Percentiles rank a stretch among this genome's conserved stretches.
Conservation (phyloP, 208 protist genomes). For the Blechomonas ayalai region DNA sequence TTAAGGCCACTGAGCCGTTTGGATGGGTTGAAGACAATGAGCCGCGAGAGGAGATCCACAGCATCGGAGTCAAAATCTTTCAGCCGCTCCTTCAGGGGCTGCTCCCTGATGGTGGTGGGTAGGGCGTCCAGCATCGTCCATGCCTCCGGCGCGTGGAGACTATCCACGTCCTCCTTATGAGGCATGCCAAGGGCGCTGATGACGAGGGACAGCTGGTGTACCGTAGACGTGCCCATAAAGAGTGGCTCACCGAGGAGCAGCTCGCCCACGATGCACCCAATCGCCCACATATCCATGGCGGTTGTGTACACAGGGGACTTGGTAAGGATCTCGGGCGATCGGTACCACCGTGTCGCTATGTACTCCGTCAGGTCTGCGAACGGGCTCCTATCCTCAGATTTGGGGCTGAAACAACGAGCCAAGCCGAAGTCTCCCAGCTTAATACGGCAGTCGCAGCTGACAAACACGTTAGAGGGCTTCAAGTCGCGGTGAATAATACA, state of each 20-base stretch:
- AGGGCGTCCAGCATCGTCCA: constrained; percentile 81
- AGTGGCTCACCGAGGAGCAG: constrained; percentile 90
- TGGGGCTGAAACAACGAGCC: constrained; percentile 77
- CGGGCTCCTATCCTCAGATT: constrained; percentile 23
- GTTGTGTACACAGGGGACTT: constrained; percentile 93
- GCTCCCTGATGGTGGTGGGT: constrained; percentile 20
- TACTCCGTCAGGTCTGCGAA: constrained; percentile 91
- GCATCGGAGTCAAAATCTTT: constrained; percentile 62
- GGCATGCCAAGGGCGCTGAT: constrained; percentile 86
- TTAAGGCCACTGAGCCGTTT: constrained; percentile 76
- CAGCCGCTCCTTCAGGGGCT: constrained; percentile 63
- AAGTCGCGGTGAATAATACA: constrained; percentile 91
- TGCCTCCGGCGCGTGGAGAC: constrained; percentile 84
- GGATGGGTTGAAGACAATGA: constrained; percentile 87
- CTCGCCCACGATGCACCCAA: constrained; percentile 97
- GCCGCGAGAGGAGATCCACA: constrained; percentile 74
- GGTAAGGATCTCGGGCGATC: constrained; percentile 97
- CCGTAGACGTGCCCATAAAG: constrained; percentile 92
- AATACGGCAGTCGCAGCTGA: constrained; percentile 90
- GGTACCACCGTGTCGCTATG: constrained; percentile 97
- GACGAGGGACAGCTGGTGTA: constrained; percentile 95
- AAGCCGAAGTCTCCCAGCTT: constrained; percentile 98
- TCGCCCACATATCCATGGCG: constrained; percentile 98
- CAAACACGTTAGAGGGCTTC: constrained; percentile 91
- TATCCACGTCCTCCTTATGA: constrained; percentile 81